Evolutionary conservation across 164 flowering plant species (phyloP), one percentile per base, ranked within the genome.

Genomic region (Dillenia turbinata): DNA sequence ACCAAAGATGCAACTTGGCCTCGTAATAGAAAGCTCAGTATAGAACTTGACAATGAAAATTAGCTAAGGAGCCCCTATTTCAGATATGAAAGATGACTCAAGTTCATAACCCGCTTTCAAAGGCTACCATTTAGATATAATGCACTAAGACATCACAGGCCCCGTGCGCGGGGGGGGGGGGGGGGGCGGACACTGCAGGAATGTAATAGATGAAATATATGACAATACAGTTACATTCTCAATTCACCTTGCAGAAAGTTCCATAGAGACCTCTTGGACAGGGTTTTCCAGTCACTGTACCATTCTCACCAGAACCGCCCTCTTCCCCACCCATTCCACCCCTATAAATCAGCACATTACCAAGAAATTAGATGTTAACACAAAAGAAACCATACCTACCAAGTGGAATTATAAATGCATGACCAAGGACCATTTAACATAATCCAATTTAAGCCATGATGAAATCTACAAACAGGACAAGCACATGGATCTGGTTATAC

Each of bases 261-360:
- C 98, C 98, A 80, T 83, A 87, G 9, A 93, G 96, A 51, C 98
- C 98, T 75, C 68, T 78, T 1, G 98, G 98, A 67, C 98, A 93
- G 45, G 83, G 78, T 65, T 80, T 90, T 63, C 97, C 98, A 52
- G 91, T 89, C 24, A 93, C 49, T 46, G 91, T 87, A 63, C 98
- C 98, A 70, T 81, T 88, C 67, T 75, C 78, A 19, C 97, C 98
- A 53, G 59, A 69, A 60, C 10, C 69, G 14, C 88, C 91, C 40
- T 65, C 73, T 66, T 79, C 81, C 69, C 68, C 74, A 26, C 96
- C 89, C 49, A 76, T 57, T 44, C 98, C 98, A 67, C 98, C 97
- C 71, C 98, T 93, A 79, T 33, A 33, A 33, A 33, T 33, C 0
- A 33, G 33, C 61, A 50, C 16, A 66, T 43, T 22, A 19, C n/a